These are phyloP conservation scores for Eucalyptus erythrocorys DNA, from an alignment of 345 rosid genomes.

Conservation along the genomic window DNA sequence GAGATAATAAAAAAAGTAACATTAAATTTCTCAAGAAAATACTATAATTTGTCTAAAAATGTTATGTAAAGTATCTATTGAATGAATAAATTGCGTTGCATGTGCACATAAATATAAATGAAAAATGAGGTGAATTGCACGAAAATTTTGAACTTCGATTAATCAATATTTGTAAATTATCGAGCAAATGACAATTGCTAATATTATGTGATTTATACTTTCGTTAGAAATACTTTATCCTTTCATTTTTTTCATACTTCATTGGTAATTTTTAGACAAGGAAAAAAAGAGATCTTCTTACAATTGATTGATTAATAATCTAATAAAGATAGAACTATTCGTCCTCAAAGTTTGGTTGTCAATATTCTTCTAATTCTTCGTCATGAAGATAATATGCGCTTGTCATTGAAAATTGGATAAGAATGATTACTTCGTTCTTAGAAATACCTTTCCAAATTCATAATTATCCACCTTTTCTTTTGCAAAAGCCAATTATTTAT, in stretches of 20 bases:
- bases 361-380: neutral
- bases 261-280: neutral
- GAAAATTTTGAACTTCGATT: neutral
- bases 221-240: neutral
- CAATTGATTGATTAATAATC: neutral
- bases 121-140: rapidly evolving
- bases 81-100: neutral
- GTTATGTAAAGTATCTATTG: neutral
- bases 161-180: neutral
- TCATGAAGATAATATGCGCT: rapidly evolving
- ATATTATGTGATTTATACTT: neutral
- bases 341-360: neutral
- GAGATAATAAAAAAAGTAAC: neutral
- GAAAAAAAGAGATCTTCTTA: neutral
- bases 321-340: rapidly evolving
- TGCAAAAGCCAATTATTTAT: neutral
- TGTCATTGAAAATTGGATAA: neutral
- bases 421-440: neutral
- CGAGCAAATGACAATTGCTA: neutral
- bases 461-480: neutral
- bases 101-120: neutral
- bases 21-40: neutral
- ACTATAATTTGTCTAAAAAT: neutral
- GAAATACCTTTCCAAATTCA: neutral
- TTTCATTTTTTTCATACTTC: neutral